These are phyloP conservation scores for Verticillium nubilum DNA, from an alignment of 2,329 filamentous ascomycete species.

Conservation along the genomic window DNA sequence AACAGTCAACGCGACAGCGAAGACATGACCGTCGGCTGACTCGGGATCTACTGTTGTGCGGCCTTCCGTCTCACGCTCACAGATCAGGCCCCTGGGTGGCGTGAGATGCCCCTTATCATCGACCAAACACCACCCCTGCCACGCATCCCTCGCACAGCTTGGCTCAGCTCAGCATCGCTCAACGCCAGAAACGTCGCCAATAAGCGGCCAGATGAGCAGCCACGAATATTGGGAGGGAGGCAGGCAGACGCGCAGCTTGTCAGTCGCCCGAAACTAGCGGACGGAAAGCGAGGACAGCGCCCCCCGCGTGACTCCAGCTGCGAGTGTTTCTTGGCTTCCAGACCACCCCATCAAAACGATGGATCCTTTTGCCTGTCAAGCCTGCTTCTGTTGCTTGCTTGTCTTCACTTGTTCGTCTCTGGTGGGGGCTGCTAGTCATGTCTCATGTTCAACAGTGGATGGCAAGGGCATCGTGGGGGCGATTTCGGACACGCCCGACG, in stretches of 20 bases:
- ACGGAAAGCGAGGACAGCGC: neutral
- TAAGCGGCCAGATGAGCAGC: neutral
- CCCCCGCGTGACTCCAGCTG: neutral
- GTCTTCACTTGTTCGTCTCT: neutral
- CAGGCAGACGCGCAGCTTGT: neutral
- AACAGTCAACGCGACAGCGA: neutral
- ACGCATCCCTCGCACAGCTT: neutral
- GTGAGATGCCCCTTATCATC: neutral
- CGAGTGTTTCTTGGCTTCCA: neutral
- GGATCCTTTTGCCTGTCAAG: neutral
- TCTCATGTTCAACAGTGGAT: neutral
- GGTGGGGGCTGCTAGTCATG: neutral
- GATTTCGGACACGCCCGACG: neutral
- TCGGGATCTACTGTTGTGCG: neutral
- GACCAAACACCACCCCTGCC: neutral
- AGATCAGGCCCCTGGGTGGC: neutral
- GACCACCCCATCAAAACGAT: neutral
- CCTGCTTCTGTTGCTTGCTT: neutral
- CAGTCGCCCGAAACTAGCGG: neutral
- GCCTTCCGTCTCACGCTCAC: neutral
- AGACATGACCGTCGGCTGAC: neutral
- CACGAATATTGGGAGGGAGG: neutral
- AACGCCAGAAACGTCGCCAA: neutral
- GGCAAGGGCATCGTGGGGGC: neutral
- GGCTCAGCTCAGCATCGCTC: neutral